phyloP scores from a whole-genome alignment of 2,329 filamentous ascomycete species.

The Colletotrichum liriopes region DNA sequence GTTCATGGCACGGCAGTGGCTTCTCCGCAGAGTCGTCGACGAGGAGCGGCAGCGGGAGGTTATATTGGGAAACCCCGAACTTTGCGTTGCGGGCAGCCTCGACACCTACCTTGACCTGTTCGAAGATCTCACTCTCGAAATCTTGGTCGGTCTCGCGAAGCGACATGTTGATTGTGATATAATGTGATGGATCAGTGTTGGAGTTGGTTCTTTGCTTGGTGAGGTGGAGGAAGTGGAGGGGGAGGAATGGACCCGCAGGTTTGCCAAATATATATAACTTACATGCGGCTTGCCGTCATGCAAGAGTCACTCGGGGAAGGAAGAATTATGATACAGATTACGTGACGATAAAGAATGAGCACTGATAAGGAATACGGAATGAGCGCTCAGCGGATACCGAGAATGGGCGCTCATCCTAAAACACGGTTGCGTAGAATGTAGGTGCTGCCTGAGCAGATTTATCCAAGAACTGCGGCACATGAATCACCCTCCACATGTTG shows the following conservation, averaged over 20 bases:
- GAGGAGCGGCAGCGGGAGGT: conserved; percentile 21
- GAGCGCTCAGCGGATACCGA: no score
- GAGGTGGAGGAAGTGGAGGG: not conserved
- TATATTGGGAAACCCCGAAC: conserved; percentile 7
- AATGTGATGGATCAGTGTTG: not conserved
- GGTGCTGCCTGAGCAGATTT: no score
- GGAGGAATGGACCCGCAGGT: not conserved
- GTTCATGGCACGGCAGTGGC: conserved; percentile 40
- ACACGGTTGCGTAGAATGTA: no score
- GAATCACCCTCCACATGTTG: no score
- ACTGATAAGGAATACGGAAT: no score
- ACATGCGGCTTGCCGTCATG: not conserved
- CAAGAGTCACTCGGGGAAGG: not conserved
- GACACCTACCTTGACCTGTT: conserved; percentile 1
- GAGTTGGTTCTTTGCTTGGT: conserved; percentile 7
- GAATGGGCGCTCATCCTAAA: no score
- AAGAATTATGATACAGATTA: not conserved
- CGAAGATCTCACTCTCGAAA: conserved; percentile 23
- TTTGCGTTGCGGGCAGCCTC: not conserved
- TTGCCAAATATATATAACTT: not conserved
- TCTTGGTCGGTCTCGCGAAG: conserved; percentile 34
- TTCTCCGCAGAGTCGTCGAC: conserved; percentile 16
- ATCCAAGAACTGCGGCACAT: no score
- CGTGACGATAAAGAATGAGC: not conserved
- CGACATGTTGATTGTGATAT: conserved; percentile 19